phyloP scores from a whole-genome alignment of 768 basidiomycete genomes.

The Termitomyces sp. region DNA sequence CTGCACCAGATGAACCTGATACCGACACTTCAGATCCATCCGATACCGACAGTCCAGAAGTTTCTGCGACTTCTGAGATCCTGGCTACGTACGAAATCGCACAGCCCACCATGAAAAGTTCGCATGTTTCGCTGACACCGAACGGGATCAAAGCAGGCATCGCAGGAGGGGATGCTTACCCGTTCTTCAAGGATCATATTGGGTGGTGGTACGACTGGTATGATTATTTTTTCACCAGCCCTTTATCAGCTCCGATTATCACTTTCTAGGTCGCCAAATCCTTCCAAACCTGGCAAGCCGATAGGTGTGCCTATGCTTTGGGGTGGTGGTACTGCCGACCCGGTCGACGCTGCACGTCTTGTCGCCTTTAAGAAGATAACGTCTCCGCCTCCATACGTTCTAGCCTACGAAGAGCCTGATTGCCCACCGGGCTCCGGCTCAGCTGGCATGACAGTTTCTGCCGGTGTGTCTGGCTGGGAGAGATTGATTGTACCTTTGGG shows the following conservation, averaged over 20 bases:
- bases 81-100: conserved; percentile 5
- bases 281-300: conserved; percentile 33
- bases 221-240: not conserved
- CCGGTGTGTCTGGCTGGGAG: conserved; percentile 39
- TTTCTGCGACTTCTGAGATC: not conserved
- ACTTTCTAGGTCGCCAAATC: conserved; percentile 33
- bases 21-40: not conserved
- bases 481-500: conserved; percentile 37
- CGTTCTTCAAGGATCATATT: conserved; percentile 35
- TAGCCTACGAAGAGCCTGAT: conserved; percentile 47
- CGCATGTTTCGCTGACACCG: conserved; percentile 27
- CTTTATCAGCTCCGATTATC: not conserved
- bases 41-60: not conserved
- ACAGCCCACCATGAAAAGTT: conserved; percentile 2
- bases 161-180: conserved; percentile 40
- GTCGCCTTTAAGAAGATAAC: conserved; percentile 31
- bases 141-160: conserved; percentile 44
- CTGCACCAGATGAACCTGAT: not conserved
- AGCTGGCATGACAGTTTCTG: conserved; percentile 38
- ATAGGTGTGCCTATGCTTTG: conserved; percentile 45
- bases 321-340: conserved; percentile 38
- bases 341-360: conserved; percentile 35
- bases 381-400: conserved; percentile 31
- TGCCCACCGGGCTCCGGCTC: conserved; percentile 41
- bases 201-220: conserved; percentile 52